phyloP scores from a whole-genome alignment of 2,329 filamentous ascomycete genomes.

The Fusarium pseudonygamai region DNA sequence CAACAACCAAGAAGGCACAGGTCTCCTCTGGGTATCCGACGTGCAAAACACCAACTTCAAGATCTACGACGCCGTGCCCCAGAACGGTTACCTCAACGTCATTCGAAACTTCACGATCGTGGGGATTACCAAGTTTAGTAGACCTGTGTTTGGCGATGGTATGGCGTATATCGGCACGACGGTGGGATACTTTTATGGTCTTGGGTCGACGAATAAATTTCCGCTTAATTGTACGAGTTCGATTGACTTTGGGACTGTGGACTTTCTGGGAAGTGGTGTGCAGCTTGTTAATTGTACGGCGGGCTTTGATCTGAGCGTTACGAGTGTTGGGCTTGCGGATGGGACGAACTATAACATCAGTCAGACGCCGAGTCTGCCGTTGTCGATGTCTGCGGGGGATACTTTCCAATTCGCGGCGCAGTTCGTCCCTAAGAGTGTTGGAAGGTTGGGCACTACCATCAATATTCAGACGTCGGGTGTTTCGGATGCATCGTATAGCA shows the following conservation, averaged over 20 bases:
- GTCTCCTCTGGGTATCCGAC: conserved; percentile 65
- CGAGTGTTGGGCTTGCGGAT: conserved; percentile 48
- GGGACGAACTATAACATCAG: conserved; percentile 50
- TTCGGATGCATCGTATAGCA: conserved; percentile 55
- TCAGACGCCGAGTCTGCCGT: conserved; percentile 45
- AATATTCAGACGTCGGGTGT: conserved; percentile 59
- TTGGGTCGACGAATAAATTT: conserved; percentile 63
- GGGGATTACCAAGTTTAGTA: conserved; percentile 64
- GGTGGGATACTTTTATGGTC: conserved; percentile 62
- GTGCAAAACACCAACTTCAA: conserved; percentile 62
- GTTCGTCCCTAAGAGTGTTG: conserved; percentile 54
- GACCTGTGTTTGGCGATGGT: conserved; percentile 66
- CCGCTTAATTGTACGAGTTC: conserved; percentile 62
- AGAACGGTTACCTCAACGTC: conserved; percentile 56
- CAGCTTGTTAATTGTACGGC: conserved; percentile 59
- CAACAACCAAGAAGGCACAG: conserved; percentile 62
- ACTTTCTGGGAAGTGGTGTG: conserved; percentile 48
- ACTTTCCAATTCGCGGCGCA: conserved; percentile 55
- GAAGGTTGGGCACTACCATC: conserved; percentile 58
- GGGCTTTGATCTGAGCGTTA: conserved; percentile 54
- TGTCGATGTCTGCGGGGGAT: conserved; percentile 47
- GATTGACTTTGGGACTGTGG: conserved; percentile 57
- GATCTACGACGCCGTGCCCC: conserved; percentile 62
- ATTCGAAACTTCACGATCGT: conserved; percentile 62
- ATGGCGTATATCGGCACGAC: conserved; percentile 64